Conservation (phyloP, 1,284 basidiomycete species). For the Vanrija sp. region DNA sequence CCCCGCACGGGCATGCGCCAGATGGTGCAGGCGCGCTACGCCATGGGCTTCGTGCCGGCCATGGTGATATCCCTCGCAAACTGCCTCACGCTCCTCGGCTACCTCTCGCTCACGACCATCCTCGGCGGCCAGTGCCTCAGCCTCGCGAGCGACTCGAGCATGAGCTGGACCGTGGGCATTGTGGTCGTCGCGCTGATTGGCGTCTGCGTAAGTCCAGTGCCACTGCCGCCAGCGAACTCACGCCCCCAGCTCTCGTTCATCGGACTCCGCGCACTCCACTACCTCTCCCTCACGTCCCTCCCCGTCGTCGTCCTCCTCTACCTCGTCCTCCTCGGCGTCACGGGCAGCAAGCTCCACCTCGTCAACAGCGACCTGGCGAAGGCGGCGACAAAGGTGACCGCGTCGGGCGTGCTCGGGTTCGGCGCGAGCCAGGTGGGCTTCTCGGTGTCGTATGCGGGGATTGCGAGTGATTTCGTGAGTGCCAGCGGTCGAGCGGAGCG, state of each 20-base stretch:
- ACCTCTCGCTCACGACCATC: constrained; percentile 71
- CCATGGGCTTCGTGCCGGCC: constrained; percentile 69
- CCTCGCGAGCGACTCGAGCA: constrained; percentile 60
- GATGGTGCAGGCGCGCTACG: constrained; percentile 74
- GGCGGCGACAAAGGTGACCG: constrained; percentile 29
- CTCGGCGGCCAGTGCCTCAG: constrained; percentile 73
- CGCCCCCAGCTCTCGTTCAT: constrained; percentile 50
- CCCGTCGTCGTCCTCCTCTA: constrained; percentile 63
- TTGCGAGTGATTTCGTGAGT: constrained; percentile 45
- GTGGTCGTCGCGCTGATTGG: constrained; percentile 76
- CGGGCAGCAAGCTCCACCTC: constrained; percentile 56
- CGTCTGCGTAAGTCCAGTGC: constrained; percentile 57
- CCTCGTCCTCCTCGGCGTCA: constrained; percentile 66
- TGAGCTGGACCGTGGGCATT: constrained; percentile 67
- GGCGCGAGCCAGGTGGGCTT: constrained; percentile 43
- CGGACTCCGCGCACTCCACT: constrained; percentile 51
- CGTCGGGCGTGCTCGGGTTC: constrained; percentile 39
- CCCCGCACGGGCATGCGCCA: constrained; percentile 80
- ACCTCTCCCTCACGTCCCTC: constrained; percentile 43
- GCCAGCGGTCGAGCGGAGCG: not conserved
- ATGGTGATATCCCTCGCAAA: constrained; percentile 64
- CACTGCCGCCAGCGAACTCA: not conserved
- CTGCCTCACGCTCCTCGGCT: constrained; percentile 62
- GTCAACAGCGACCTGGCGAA: constrained; percentile 28
- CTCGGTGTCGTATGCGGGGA: constrained; percentile 39